Evolutionary conservation across 179 eudicot genomes (phyloP), one percentile per base, ranked within the genome.

Genomic region (Sideroxylon spinosum): DNA sequence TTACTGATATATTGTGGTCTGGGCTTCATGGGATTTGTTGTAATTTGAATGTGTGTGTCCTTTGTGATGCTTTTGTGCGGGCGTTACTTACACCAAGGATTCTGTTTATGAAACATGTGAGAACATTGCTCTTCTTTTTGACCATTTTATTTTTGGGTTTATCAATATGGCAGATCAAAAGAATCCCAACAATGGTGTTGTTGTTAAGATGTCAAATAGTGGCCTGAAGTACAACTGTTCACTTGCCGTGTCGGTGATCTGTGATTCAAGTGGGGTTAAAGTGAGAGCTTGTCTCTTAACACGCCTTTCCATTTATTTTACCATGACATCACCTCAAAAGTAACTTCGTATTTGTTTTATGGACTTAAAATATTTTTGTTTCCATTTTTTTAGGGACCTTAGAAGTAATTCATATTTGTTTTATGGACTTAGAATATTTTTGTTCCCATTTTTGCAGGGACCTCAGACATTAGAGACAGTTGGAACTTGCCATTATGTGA

Each of bases 401-500:
- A 29, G 37, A 29, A 29, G 37, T 29, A 29, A 29, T 29, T 52
- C 11, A 8, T 52, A 8, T 16, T 20, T 50, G 2, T 50, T 9
- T 46, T 22, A 11, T 16, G 20, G 23, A 13, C 49, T 55, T 71
- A 22, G 59, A 56, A 29, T 29, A 29, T 29, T 29, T 29, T 29
- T 29, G 3, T 73, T 62, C 76, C 75, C 73, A 25, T 37, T 71
- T 85, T 78, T 76, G 53, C 91, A 94, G 98, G 94, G 88, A 75
- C 98, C 97, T 26, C 77, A 76, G 75, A 79, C 90, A 77, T 77
- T 93, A n/a, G 84, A 85, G 76, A 85, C 49, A 71, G 65, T 77
- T 73, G 98, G 97, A 57, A 56, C 80, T 56, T 94, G 97, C 83
- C 80, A 90, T 82, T 94, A 91, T 68, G 98, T 94, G 81, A 89